Evolutionary conservation across 1,284 basidiomycete genomes (phyloP).

Genomic region (Phellinidium pouzarii): DNA sequence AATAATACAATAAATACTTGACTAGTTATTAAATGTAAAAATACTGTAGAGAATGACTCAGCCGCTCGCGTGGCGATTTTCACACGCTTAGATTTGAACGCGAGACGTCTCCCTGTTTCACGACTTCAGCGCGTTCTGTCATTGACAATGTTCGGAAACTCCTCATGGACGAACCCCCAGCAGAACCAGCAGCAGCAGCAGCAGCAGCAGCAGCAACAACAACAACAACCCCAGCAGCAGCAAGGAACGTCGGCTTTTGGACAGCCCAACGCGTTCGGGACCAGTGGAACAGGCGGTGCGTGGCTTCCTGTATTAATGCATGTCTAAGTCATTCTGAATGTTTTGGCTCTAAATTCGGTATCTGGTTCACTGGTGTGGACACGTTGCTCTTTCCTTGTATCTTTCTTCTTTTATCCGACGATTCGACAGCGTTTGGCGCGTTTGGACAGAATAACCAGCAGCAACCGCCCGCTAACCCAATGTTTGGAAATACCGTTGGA

Average conservation of each 20-base stretch:
- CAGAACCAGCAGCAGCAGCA: slow-evolving; percentile 33
- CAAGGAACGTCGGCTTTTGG: slow-evolving; percentile 38
- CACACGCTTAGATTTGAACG: neutral
- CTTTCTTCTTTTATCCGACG: neutral
- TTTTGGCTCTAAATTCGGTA: neutral
- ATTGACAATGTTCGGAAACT: slow-evolving; percentile 51
- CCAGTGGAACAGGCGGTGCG: slow-evolving; percentile 32
- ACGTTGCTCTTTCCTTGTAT: neutral
- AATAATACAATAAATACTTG: too few species aligned
- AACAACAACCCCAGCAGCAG: slow-evolving; percentile 34
- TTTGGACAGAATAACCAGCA: slow-evolving; percentile 44
- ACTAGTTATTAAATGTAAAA: too few species aligned
- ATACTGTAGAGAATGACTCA: too few species aligned
- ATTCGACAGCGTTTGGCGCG: slow-evolving; percentile 35
- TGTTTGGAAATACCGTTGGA: slow-evolving; percentile 59
- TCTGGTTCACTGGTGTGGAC: neutral
- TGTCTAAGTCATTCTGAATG: slow-evolving; percentile 5
- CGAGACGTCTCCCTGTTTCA: neutral
- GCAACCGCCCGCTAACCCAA: slow-evolving; percentile 63
- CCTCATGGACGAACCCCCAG: slow-evolving; percentile 59
- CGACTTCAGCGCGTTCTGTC: neutral
- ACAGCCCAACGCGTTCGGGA: slow-evolving; percentile 38
- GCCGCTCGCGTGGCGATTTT: neutral
- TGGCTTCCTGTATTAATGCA: slow-evolving; percentile 24
- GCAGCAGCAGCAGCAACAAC: slow-evolving; percentile 33